Base-by-base conservation (phyloP, 208 protist genomes). In the Phytomonas serpens region DNA sequence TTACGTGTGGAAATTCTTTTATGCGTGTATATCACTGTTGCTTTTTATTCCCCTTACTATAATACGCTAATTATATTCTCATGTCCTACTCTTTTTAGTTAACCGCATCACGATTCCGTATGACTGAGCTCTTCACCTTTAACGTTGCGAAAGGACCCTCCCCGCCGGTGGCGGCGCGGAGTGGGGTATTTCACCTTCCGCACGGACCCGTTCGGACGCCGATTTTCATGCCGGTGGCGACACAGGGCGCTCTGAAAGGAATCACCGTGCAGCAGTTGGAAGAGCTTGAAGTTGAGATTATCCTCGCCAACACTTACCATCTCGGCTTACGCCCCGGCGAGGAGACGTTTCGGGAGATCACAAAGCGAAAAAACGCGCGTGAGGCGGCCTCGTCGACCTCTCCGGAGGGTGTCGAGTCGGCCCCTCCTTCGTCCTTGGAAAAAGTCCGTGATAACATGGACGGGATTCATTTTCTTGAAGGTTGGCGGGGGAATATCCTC, bases 291-390 rank as follows among this genome's bases (percentile, higher is more conserved):
- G 97, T 94, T 72, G 84, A 98, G 66, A 97, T 99, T 23, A 99
- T 99, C 40, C 86, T 99, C 0, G 98, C 97, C 9, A 99, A 99
- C 85, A 99, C 98, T 4, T 99, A 99, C 83, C 98, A 99, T 80
- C 76, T 99, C 1, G 97, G 95, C 11, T 76, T 98, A 19, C 77
- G 95, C 7, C 98, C 98, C 4, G 98, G 98, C 4, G 86, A 97
- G 72, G 84, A 94, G 30, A 69, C 88, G 23, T 75, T 97, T 37
- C 88, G 90, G 31, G 82, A 82, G 36, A 74, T 96, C 9, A 93
- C 88, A 5, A 69, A 77, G 16, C 83, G 78, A 30, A 93, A 96
- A 65, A 85, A 92, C 68, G 81, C 77, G 3, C 74, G 73, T 23
- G 73, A 73, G 61, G 47, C 61, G 32, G 63, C 9, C 31, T 32